A percentile compares a stretch with the other conserved stretches of the same genome.
phyloP scores from a whole-genome alignment of 768 basidiomycete species.

The Sporobolomyces pararoseus region DNA sequence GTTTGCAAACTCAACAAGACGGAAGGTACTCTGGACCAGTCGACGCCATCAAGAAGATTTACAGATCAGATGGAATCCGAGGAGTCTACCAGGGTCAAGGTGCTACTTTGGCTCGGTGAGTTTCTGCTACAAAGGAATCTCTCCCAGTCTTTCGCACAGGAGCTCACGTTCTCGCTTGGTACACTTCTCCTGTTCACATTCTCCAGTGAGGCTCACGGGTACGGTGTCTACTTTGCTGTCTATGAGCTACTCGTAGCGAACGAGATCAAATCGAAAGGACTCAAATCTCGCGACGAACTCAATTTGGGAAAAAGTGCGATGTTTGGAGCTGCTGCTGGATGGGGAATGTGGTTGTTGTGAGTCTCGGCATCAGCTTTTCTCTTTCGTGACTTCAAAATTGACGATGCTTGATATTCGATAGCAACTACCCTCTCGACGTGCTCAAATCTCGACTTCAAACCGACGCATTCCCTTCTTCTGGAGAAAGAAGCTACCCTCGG shows the following conservation, averaged over 20 bases:
- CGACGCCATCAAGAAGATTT: constrained; percentile 84
- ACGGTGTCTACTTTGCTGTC: constrained; percentile 81
- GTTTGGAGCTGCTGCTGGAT: constrained; percentile 88
- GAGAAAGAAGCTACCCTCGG: constrained; percentile 73
- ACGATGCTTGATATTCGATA: constrained; percentile 40
- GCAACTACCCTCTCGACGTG: constrained; percentile 94
- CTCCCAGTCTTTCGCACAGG: neutral
- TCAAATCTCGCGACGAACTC: constrained; percentile 57
- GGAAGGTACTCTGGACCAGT: constrained; percentile 74
- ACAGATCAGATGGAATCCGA: constrained; percentile 65
- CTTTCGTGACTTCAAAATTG: constrained; percentile 12
- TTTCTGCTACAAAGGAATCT: neutral
- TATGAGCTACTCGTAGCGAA: constrained; percentile 89
- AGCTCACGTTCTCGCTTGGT: too few species aligned
- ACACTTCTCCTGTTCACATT: too few species aligned
- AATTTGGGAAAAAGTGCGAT: constrained; percentile 70
- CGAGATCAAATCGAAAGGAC: constrained; percentile 57
- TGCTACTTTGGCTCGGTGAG: constrained; percentile 67
- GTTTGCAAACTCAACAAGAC: constrained; percentile 79
- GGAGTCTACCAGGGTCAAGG: constrained; percentile 92
- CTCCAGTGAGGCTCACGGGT: constrained; percentile 67
- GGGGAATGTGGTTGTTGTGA: constrained; percentile 61
- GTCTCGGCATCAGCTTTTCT: neutral
- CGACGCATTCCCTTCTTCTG: constrained; percentile 68
- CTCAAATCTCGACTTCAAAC: constrained; percentile 96